A percentile compares a stretch with the other conserved stretches of the same genome.
These are phyloP conservation scores for Massariosphaeria phaeospora DNA, from an alignment of 495 filamentous ascomycete genomes.

Conservation along the genomic window DNA sequence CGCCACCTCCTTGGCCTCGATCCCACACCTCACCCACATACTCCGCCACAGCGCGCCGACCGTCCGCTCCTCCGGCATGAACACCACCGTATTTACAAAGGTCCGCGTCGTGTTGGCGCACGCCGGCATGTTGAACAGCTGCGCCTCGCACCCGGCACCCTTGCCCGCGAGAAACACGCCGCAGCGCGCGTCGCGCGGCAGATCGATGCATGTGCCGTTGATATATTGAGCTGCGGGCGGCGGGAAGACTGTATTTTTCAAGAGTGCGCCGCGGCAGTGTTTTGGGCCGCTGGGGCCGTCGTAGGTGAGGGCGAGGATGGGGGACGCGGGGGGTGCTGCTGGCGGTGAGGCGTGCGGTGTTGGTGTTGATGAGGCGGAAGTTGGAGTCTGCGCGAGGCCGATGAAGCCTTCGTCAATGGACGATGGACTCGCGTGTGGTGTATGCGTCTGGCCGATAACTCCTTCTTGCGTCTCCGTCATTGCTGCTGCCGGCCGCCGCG, in stretches of 20 bases:
- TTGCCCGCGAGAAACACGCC: conserved; percentile 25
- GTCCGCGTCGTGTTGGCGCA: conserved; percentile 17
- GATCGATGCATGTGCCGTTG: conserved; percentile 18
- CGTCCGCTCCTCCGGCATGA: conserved; percentile 27
- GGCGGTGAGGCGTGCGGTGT: background rate
- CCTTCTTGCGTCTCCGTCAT: conserved; percentile 6
- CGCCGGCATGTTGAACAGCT: conserved; percentile 15
- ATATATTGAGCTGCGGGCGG: conserved; percentile 1
- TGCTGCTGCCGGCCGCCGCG: too few relatives aligned
- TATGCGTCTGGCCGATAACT: conserved; percentile 16
- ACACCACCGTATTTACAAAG: conserved; percentile 25
- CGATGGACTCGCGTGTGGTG: background rate
- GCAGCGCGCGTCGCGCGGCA: conserved; percentile 13
- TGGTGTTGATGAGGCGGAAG: too few relatives aligned
- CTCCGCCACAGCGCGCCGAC: conserved; percentile 25
- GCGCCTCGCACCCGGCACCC: conserved; percentile 24
- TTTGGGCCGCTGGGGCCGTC: conserved; percentile 18
- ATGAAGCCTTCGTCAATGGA: conserved; percentile 19
- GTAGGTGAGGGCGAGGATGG: conserved; percentile 23
- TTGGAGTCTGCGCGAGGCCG: background rate
- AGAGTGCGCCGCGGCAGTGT: conserved; percentile 16
- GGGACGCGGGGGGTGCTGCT: conserved; percentile 2
- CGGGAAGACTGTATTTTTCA: conserved; percentile 8
- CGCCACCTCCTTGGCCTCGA: conserved; percentile 14
- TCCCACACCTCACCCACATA: conserved; percentile 28